phyloP scores from a whole-genome alignment of 495 filamentous ascomycete genomes.

The Staphylotrichum longicolle region DNA sequence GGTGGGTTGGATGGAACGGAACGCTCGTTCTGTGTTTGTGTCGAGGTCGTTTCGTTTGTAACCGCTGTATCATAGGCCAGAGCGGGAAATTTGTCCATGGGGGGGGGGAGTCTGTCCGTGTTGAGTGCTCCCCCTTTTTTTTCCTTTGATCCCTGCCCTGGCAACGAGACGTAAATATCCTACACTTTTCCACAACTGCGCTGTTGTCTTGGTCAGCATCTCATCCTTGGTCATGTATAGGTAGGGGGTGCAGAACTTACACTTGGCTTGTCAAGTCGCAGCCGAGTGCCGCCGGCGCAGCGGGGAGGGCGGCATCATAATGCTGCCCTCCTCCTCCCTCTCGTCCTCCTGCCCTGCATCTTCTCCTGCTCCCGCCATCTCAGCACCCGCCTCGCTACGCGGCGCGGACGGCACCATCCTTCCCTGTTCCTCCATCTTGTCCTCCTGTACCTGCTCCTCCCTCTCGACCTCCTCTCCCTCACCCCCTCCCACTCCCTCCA shows the following conservation, averaged over 20 bases:
- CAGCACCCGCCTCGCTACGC: no score
- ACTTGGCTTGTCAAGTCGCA: background rate
- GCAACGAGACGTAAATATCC: slow-evolving; percentile 19
- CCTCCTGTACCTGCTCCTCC: background rate
- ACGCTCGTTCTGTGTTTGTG: slow-evolving; percentile 18
- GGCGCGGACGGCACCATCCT: background rate
- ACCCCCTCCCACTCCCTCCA: background rate
- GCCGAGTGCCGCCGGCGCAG: slow-evolving; percentile 13
- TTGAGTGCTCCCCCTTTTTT: background rate
- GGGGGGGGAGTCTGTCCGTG: no score
- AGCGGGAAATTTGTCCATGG: background rate
- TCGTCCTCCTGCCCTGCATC: background rate
- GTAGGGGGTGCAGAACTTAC: background rate
- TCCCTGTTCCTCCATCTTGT: background rate
- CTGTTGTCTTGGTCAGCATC: background rate
- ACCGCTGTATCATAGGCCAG: slow-evolving; percentile 26
- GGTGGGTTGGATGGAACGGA: slow-evolving; percentile 6
- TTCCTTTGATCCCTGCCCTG: background rate
- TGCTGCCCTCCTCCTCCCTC: background rate
- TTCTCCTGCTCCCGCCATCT: background rate
- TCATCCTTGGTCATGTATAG: background rate
- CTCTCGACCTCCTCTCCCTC: background rate
- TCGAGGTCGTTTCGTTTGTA: slow-evolving; percentile 22
- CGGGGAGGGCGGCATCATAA: background rate
- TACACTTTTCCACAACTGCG: slow-evolving; percentile 8